A percentile compares a stretch with the other conserved stretches of the same genome.
These are phyloP conservation scores for Mycena rebaudengoi DNA, from an alignment of 768 basidiomycete species.

Conservation along the genomic window DNA sequence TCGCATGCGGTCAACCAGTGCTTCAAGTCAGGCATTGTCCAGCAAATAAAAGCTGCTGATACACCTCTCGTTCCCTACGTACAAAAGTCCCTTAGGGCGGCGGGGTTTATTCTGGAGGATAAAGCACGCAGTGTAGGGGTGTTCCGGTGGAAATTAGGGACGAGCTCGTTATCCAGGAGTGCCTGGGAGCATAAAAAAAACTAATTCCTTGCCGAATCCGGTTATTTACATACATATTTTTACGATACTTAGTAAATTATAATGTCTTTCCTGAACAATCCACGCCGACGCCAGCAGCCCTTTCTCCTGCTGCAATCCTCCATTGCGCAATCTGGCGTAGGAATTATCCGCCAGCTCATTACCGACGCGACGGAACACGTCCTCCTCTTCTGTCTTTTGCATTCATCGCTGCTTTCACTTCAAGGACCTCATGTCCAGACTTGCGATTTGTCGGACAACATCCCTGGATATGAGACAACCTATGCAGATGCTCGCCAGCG, in stretches of 20 bases:
- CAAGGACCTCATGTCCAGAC: slow-evolving; percentile 32
- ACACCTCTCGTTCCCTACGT: slow-evolving; percentile 63
- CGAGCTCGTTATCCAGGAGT: slow-evolving; percentile 51
- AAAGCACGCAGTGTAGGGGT: slow-evolving; percentile 59
- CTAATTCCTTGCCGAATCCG: too few relatives aligned
- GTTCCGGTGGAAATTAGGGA: slow-evolving; percentile 62
- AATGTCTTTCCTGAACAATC: slow-evolving; percentile 25
- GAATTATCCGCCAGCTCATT: slow-evolving; percentile 60
- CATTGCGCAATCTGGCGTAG: slow-evolving; percentile 61
- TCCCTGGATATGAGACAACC: slow-evolving; percentile 62
- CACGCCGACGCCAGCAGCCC: slow-evolving; percentile 42
- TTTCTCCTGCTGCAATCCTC: slow-evolving; percentile 69
- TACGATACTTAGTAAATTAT: not conserved
- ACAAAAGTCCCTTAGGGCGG: slow-evolving; percentile 50
- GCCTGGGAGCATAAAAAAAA: slow-evolving; percentile 50
- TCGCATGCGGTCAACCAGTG: slow-evolving; percentile 63
- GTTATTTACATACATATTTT: slow-evolving; percentile 9
- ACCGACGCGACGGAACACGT: slow-evolving; percentile 32
- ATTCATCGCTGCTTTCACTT: slow-evolving; percentile 56
- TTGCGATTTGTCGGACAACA: slow-evolving; percentile 59
- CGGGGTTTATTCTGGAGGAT: slow-evolving; percentile 60
- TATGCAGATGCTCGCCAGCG: slow-evolving; percentile 42
- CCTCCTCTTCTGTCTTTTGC: slow-evolving; percentile 67
- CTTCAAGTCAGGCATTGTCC: slow-evolving; percentile 55
- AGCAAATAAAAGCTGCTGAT: slow-evolving; percentile 54